Base-by-base conservation (phyloP, 148 eudicot genomes). In the Polygonum maritimum region DNA sequence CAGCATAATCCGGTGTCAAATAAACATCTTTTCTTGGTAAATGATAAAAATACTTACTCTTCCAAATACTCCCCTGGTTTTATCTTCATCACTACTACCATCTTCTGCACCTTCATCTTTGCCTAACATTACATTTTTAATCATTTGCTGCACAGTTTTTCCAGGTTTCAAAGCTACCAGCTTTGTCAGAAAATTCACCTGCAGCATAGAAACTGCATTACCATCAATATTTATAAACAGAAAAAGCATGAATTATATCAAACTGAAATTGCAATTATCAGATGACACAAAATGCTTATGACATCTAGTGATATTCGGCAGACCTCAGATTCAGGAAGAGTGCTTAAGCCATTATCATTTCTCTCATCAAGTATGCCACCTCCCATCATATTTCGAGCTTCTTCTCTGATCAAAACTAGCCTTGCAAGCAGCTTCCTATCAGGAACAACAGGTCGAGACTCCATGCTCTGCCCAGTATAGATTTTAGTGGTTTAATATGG, bases 331-430 rank as follows among this genome's bases (percentile, higher is more conserved):
- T 92, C 89, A 79, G 98, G 98, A 55, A 95, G 96, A 0, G 91
- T 92, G 79, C 39, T 88, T 63, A 95, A 85, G 80, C 98, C 98
- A 74, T 93, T 95, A 69, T 88, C 90, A 85, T 95, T 92, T 89
- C 98, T 89, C 82, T 95, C 98, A 76, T 95, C 97, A 67, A 92
- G 86, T 72, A 95, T 88, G 79, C 98, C 97, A 79, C 98, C 97
- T 76, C 98, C 98, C 94, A 92, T 83, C 98, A 95, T 92, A 84
- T 87, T 90, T 70, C 98, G 85, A 80, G 98, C 98, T 86, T 95
- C 98, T 82, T 95, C 98, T 92, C 97, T 88, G 80, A 92, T 89
- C 77, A 92, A 84, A 83, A 95, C 98, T 55, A 95, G 96, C 82
- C 98, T 90, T 48, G 98, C 94, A 75, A 95, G 91, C 73, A 95